Percentiles rank a stretch among this genome's conserved stretches.
phyloP scores from a whole-genome alignment of 2,329 filamentous ascomycete genomes.

The Botryotinia convoluta region DNA sequence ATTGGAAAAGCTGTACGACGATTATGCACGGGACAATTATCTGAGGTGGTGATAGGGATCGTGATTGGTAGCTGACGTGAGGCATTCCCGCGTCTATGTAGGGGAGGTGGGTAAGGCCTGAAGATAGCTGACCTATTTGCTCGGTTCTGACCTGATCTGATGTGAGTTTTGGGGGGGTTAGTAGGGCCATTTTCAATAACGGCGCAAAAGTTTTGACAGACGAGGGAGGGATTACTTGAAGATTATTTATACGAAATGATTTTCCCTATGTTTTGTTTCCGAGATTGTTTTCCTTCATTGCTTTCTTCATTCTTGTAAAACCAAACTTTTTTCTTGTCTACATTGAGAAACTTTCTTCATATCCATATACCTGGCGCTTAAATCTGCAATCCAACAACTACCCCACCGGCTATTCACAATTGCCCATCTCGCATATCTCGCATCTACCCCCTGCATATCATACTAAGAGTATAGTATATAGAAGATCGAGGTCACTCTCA shows the following conservation, averaged over 20 bases:
- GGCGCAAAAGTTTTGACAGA: background rate
- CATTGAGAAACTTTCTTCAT: background rate
- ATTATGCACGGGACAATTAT: background rate
- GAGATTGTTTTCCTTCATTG: background rate
- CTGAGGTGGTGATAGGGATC: background rate
- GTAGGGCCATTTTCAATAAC: background rate
- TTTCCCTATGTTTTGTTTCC: background rate
- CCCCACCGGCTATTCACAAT: background rate
- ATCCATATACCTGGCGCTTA: background rate
- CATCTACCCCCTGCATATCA: conserved; percentile 4
- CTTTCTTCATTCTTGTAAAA: background rate
- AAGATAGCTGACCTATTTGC: conserved; percentile 2
- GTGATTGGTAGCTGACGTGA: conserved; percentile 20
- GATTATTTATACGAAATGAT: conserved; percentile 14
- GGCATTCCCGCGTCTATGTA: conserved; percentile 4
- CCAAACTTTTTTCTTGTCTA: background rate
- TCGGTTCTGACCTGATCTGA: conserved; percentile 7
- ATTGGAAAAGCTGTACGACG: background rate
- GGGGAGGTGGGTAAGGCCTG: background rate
- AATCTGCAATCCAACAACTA: background rate
- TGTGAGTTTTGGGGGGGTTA: background rate
- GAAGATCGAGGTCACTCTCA: background rate
- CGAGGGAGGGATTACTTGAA: background rate
- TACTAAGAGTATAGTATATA: background rate
- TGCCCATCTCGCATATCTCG: background rate